These are phyloP conservation scores for Xerocomellus amylosporus DNA, from an alignment of 768 basidiomycete species.

Conservation along the genomic window DNA sequence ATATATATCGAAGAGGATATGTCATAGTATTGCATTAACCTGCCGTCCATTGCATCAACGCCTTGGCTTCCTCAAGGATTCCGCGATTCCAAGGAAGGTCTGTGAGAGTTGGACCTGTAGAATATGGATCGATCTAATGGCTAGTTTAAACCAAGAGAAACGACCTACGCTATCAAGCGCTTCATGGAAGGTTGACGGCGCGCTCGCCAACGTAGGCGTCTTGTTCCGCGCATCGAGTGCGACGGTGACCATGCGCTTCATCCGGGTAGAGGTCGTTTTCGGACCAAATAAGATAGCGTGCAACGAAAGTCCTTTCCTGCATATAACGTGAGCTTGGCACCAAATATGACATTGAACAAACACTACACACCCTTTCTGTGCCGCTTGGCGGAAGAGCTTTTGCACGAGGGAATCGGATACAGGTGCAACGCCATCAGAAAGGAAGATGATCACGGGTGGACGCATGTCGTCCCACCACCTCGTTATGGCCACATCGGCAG, in stretches of 20 bases:
- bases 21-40: background rate
- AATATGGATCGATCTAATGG: background rate
- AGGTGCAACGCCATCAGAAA: slow-evolving; percentile 52
- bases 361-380: slow-evolving; percentile 40
- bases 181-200: slow-evolving; percentile 45
- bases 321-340: background rate
- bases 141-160: background rate
- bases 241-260: slow-evolving; percentile 47
- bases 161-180: slow-evolving; percentile 48
- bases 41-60: slow-evolving; percentile 35
- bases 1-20: background rate
- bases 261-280: slow-evolving; percentile 13
- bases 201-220: slow-evolving; percentile 24
- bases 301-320: slow-evolving; percentile 53
- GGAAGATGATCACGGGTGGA: slow-evolving; percentile 51
- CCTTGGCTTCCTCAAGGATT: slow-evolving; percentile 49
- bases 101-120: slow-evolving; percentile 48
- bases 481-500: slow-evolving; percentile 38
- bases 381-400: slow-evolving; percentile 36
- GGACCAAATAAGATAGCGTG: slow-evolving; percentile 58
- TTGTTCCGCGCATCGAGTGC: slow-evolving; percentile 45
- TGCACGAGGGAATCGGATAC: slow-evolving; percentile 34
- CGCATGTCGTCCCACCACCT: slow-evolving; percentile 44
- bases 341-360: background rate
- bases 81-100: slow-evolving; percentile 56